Conservation (phyloP, 257 asterid species). For the Solanum tacnaense region DNA sequence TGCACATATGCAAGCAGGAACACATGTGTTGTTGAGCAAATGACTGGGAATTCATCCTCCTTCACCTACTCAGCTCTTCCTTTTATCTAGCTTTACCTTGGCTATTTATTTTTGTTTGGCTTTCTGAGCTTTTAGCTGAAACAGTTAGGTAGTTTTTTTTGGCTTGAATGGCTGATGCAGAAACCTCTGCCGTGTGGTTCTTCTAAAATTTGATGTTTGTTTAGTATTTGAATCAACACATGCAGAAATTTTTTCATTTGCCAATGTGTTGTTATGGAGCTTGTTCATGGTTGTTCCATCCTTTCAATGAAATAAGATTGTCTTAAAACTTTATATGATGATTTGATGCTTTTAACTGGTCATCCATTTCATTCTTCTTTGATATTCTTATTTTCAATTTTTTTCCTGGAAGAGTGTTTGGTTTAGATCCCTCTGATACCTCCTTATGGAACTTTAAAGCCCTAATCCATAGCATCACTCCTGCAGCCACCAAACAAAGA, state of each 20-base stretch:
- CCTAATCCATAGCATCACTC: neutral
- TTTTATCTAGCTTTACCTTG: neutral
- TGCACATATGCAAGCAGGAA: neutral
- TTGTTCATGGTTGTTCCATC: neutral
- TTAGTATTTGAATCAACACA: neutral
- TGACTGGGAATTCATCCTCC: neutral
- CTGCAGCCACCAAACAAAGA: neutral
- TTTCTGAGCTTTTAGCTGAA: neutral
- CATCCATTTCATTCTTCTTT: neutral
- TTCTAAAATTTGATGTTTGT: neutral
- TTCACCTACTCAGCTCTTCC: neutral
- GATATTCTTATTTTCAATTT: neutral
- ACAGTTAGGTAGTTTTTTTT: neutral
- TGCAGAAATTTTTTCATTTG: neutral
- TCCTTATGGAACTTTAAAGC: neutral
- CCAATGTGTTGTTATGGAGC: neutral
- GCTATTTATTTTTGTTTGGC: neutral
- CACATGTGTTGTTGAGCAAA: neutral
- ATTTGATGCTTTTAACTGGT: neutral
- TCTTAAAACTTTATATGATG: neutral
- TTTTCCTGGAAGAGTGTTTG: neutral
- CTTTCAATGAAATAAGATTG: neutral
- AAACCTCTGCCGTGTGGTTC: neutral
- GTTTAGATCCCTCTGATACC: neutral
- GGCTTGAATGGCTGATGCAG: neutral